Base-by-base conservation (phyloP, 2,329 filamentous ascomycete genomes). In the Leptographium flavum region DNA sequence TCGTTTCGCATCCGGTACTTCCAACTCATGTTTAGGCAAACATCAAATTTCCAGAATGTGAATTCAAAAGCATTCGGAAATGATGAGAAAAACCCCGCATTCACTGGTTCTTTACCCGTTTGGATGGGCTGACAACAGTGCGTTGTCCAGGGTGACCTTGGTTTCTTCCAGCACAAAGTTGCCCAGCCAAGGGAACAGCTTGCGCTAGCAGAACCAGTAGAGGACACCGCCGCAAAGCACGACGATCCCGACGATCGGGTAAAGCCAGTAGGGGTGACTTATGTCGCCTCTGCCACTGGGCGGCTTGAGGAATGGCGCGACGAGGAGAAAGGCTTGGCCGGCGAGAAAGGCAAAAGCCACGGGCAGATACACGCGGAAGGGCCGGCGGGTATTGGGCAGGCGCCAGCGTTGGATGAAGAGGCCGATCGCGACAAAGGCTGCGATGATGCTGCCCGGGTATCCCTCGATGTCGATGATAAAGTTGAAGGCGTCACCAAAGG, bases 401-500 rank as follows among this genome's bases (percentile, higher is more conserved):
- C 42, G 35, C 56, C 63, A 67, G 56, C 71, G 48, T 23, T 51
- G 39, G 10, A 50, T 25, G 23, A 55, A 52, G 25, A 54, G 48
- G n/a, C 53, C 74, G 5, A 59, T 65, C 8, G 69, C 66, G 45
- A 76, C 71, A 47, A 74, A 70, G 47, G 66, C 58, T 57, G 74
- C 73, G 56, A 76, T 63, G 39, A 76, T 64, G 46, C 75, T 71
- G 19, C 78, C n/a, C 5, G 53, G 53, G 41, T 55, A 55, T 21
- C 52, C 52, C 44, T 55, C 52, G 38, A 55, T 67, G 58, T 77
- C 73, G 50, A 73, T 59, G 45, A 74, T 67, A 53, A 79, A 80
- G 61, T 76, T 77, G 59, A 79, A 81, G 0, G 76, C 76, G 59
- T 81, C 76, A 37, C 53, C 53, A 44, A 53, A 50, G 8, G 53